These are phyloP conservation scores for Capsella rubella DNA, from an alignment of 441 rosid genomes.

Conservation along the genomic window DNA sequence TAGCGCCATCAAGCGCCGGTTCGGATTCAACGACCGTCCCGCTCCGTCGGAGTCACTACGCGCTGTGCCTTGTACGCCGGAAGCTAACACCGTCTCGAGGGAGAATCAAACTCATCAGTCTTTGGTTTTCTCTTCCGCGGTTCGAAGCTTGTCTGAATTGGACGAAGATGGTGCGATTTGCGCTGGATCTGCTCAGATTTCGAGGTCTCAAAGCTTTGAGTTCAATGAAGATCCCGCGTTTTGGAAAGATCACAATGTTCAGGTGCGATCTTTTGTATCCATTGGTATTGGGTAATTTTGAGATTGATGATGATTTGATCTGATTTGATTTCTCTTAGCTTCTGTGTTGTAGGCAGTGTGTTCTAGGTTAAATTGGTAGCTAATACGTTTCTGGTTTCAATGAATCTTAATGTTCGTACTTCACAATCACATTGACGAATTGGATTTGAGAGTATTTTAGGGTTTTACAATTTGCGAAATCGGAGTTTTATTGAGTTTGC, in stretches of 20 bases:
- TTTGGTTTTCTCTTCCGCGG: constrained; percentile 43
- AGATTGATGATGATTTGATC: constrained; percentile 9
- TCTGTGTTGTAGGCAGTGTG: constrained; percentile 3
- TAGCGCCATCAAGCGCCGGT: constrained; percentile 85
- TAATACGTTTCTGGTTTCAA: neutral
- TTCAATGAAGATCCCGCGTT: constrained; percentile 88
- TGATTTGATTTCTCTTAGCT: neutral
- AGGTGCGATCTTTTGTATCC: constrained; percentile 50
- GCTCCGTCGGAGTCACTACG: constrained; percentile 57
- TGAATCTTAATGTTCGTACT: neutral
- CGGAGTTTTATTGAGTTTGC: neutral
- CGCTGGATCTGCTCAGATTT: constrained; percentile 43
- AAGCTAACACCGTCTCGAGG: constrained; percentile 52
- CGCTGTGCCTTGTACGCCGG: constrained; percentile 55
- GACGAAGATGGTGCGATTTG: constrained; percentile 34
- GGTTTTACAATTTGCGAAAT: neutral
- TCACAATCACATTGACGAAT: neutral
- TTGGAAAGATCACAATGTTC: constrained; percentile 97
- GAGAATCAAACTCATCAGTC: constrained; percentile 48
- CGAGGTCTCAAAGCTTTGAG: constrained; percentile 66
- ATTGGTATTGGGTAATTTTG: neutral
- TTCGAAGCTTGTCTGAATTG: constrained; percentile 55
- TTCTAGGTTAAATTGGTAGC: constrained; percentile 2
- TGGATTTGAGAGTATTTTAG: neutral
- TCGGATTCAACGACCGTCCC: constrained; percentile 73